Evolutionary conservation across 116 monocot species (phyloP), one percentile per base, ranked within the genome.

Genomic region (Zostera marina): DNA sequence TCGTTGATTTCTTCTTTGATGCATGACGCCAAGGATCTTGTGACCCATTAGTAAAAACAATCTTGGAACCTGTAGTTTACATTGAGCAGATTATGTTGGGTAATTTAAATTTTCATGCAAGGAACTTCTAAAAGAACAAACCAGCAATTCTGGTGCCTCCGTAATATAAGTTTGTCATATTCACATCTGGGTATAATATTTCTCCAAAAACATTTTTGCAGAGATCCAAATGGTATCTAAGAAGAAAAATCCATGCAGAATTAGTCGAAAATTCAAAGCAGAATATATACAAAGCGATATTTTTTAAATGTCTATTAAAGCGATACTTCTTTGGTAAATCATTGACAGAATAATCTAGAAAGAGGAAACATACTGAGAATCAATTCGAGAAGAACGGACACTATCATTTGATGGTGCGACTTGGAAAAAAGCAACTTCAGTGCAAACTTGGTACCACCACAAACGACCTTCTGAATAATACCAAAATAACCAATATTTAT

Each of bases 11-110:
- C 69, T 94, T 84, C 66, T 82, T 88, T 23, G 94, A 94, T 46
- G 94, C 94, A 82, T 85, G 94, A 42, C 88, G 94, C 94, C 94
- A 94, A 39, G 94, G 94, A 71, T 94, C 94, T 66, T 94, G 94
- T 53, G 88, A 94, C 41, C 94, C 94, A 76, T 94, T 88, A 47
- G 94, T 79, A 60, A 94, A 94, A 51, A 94, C 58, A 62, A 94
- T 94, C 52, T 59, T 84, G 10, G 84, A 70, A 67, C 84, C 94
- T 94, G 70, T 64, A 79, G 3, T 48, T 4, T 42, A 11, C 9
- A 11, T 45, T 11, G 45, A 60, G 21, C 8, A n/a, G 16, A 13
- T 22, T n/a, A 7, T 11, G 3, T 22, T 4, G 25, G 23, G 4
- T 55, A 7, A 11, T 39, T n/a, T 55, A 32, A 32, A 6, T 14